Evolutionary conservation across 2,329 filamentous ascomycete species (phyloP), one percentile per base, ranked within the genome.

Genomic region (Botrytis paeoniae): DNA sequence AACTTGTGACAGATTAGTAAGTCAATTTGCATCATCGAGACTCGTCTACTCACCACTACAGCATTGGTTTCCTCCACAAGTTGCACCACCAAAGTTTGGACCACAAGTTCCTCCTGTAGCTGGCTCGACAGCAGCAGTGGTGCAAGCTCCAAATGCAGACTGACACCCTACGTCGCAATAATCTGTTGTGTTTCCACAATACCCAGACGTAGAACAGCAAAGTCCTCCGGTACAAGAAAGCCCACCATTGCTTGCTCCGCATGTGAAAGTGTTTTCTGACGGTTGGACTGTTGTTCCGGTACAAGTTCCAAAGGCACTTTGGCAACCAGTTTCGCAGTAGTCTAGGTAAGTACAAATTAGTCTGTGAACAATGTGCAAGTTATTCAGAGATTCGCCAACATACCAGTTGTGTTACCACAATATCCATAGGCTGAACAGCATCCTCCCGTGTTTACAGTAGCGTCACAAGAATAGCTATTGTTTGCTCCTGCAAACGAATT

Each of bases 391-490:
- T 57, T 66, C 9, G 29, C 51, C 39, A 45, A 39, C 72, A 65
- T 66, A 73, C 72, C 72, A 6, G 72, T 70, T 22, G 75, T 73
- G 43, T 69, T 71, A n/a, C 75, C 74, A 73, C 75, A 76, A 54
- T 69, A 73, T 20, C 73, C 75, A 70, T 78, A 78, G 43, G 78
- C 73, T 37, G 79, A 80, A 69, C 80, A 81, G 73, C 80, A 81
- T 14, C 75, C 39, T 32, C 79, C 80, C 18, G 48, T 41, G 48
- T 75, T 77, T 54, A 73, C 68, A 18, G 68, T 72, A 2, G 75
- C 71, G 65, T 66, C 68, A 70, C 80, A 81, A n/a, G 76, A 76
- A 62, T 79, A 76, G 25, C 75, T 74, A n/a, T 76, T 75, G 20
- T 75, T 73, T 1, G 29, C 41, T 25, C 70, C 71, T 12, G 65